Conservation (phyloP, 345 rosid genomes). For the Hibiscus tridactylites region DNA sequence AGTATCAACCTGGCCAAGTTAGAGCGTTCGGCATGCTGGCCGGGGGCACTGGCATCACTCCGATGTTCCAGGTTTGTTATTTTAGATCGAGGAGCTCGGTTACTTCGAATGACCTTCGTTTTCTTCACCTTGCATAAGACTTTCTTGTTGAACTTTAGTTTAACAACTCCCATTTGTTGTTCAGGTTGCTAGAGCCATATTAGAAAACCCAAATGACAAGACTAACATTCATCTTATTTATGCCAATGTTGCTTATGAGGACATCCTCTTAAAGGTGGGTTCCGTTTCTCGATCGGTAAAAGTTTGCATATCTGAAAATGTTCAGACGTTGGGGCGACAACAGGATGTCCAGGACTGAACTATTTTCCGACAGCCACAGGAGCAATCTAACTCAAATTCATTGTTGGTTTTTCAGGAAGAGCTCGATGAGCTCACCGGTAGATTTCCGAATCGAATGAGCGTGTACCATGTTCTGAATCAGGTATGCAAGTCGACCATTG, state of each 20-base stretch:
- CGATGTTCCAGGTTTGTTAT: slow-evolving; percentile 56
- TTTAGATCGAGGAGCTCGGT: background rate
- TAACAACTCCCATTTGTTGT: slow-evolving; percentile 13
- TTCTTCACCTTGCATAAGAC: background rate
- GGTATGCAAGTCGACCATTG: slow-evolving; percentile 20
- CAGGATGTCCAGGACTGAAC: background rate
- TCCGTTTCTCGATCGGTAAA: background rate
- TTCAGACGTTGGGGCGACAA: background rate
- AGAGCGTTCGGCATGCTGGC: slow-evolving; percentile 67
- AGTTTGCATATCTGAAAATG: background rate
- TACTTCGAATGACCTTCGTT: background rate
- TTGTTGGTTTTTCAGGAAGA: slow-evolving; percentile 38
- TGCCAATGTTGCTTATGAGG: slow-evolving; percentile 81
- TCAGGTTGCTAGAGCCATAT: slow-evolving; percentile 82
- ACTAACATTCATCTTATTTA: slow-evolving; percentile 83
- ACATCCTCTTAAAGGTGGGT: slow-evolving; percentile 81
- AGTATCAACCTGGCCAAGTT: slow-evolving; percentile 54
- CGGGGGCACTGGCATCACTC: slow-evolving; percentile 73
- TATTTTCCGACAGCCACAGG: background rate
- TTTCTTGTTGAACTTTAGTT: background rate
- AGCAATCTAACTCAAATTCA: background rate
- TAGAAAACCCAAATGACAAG: slow-evolving; percentile 53
- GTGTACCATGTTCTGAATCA: slow-evolving; percentile 58
- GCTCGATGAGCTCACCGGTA: slow-evolving; percentile 36
- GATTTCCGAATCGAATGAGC: slow-evolving; percentile 37